Base-by-base conservation (phyloP, 805 yeast genomes). In the Jamesozyma jinghongensis region DNA sequence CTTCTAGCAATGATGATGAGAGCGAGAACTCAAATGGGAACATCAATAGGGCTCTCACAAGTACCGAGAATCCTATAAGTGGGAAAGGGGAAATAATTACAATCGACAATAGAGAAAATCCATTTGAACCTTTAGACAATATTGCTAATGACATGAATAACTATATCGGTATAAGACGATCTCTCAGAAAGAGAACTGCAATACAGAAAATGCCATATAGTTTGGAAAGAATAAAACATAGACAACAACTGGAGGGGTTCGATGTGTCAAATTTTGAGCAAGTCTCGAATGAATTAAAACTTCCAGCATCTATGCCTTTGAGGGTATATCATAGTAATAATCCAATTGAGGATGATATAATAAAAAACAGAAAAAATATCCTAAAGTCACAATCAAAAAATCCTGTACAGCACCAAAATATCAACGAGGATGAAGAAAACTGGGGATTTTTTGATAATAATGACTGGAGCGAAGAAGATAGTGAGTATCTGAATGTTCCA, bases 131-230 rank as follows among this genome's bases (percentile, higher is more conserved):
- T 12, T n/a, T 10, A 32, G 26, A 33, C 4, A 4, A 34, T 16
- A 3, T 7, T 5, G 19, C 28, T 19, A 14, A 28, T 22, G 29
- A 30, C 22, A 8, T 3, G 8, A 17, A 11, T 20, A 17, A 14
- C 7, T 19, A 22, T 16, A 12, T 3, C 18, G 20, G 30, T 22
- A 7, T 32, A 7, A 41, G 45, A 34, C 40, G 62, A 37, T 46
- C 50, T 11, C 36, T 61, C n/a, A 42, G 65, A 28, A 51, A 54
- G 39, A 48, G 65, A 26, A 59, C 49, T 19, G 64, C 64, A 1
- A 58, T 61, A n/a, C 65, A 61, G 39, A 55, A 51, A 36, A 51
- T 55, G 51, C 65, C 65, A 3, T 61, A 61, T 36, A 61, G 63
- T 43, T 41, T 61, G 26, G 65, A 61, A 34, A 50, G 62, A 32